Conservation (phyloP, 257 asterid species). For the Knoxia roxburghii region DNA sequence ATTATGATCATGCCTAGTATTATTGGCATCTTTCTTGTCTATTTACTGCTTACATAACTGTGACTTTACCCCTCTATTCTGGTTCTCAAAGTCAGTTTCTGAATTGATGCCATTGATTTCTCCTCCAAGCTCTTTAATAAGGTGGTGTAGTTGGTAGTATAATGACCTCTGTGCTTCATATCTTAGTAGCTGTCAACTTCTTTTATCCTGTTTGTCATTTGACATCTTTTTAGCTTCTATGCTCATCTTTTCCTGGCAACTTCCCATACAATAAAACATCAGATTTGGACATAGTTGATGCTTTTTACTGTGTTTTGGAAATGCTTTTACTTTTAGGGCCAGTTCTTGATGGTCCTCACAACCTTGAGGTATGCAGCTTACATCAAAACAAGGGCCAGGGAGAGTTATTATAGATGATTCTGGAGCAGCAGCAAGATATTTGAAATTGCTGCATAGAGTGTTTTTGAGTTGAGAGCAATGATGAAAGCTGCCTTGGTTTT, state of each 20-base stretch:
- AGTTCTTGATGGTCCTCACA: neutral
- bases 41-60: neutral
- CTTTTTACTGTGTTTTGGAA: neutral
- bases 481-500: constrained; percentile 1
- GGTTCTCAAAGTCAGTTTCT: neutral
- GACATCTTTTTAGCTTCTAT: neutral
- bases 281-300: neutral
- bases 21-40: neutral
- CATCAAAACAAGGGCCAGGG: neutral
- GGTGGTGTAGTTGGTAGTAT: neutral
- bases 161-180: neutral
- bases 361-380: neutral
- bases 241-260: neutral
- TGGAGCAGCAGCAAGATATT: neutral
- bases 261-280: neutral
- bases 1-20: neutral
- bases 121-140: neutral
- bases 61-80: too few relatives aligned
- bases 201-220: neutral
- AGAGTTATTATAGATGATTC: neutral
- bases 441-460: neutral
- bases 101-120: neutral
- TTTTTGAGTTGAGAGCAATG: constrained; percentile 5
- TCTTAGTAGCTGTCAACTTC: neutral
- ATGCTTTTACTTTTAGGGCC: neutral